Conservation (phyloP, 768 basidiomycete genomes). For the Mycena latifolia region DNA sequence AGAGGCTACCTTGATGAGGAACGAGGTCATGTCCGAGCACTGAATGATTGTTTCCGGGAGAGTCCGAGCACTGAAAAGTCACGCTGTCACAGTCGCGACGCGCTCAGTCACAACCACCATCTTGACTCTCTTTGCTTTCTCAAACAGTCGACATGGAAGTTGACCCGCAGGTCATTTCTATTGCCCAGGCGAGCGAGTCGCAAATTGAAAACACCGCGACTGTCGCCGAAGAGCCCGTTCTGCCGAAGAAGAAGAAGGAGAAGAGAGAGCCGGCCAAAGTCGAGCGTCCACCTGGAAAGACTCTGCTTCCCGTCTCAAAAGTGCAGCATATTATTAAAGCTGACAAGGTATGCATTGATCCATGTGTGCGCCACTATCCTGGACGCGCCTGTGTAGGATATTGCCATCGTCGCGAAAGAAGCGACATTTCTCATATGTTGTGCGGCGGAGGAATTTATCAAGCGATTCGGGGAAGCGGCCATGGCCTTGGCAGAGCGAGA, state of each 20-base stretch:
- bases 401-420: slow-evolving; percentile 81
- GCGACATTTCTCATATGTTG: slow-evolving; percentile 84
- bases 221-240: slow-evolving; percentile 5
- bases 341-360: slow-evolving; percentile 69
- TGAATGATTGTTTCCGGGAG: no score
- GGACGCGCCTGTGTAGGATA: slow-evolving; percentile 62
- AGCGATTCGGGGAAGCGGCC: slow-evolving; percentile 77
- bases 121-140: not conserved
- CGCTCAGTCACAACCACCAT: not conserved
- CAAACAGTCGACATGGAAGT: slow-evolving; percentile 14
- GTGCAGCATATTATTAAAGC: slow-evolving; percentile 90
- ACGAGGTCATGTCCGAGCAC: slow-evolving; percentile 69
- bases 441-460: slow-evolving; percentile 92
- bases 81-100: slow-evolving; percentile 2
- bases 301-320: slow-evolving; percentile 79
- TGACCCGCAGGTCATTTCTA: slow-evolving; percentile 8
- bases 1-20: no score
- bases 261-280: slow-evolving; percentile 41
- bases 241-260: slow-evolving; percentile 45
- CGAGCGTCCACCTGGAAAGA: slow-evolving; percentile 69
- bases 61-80: not conserved
- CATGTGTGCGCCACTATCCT: not conserved
- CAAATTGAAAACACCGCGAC: not conserved
- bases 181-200: slow-evolving; percentile 10
- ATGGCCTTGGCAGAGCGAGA: slow-evolving; percentile 79